Conservation (phyloP, 2,329 filamentous ascomycete species). For the Beauveria scarabaeidicola region DNA sequence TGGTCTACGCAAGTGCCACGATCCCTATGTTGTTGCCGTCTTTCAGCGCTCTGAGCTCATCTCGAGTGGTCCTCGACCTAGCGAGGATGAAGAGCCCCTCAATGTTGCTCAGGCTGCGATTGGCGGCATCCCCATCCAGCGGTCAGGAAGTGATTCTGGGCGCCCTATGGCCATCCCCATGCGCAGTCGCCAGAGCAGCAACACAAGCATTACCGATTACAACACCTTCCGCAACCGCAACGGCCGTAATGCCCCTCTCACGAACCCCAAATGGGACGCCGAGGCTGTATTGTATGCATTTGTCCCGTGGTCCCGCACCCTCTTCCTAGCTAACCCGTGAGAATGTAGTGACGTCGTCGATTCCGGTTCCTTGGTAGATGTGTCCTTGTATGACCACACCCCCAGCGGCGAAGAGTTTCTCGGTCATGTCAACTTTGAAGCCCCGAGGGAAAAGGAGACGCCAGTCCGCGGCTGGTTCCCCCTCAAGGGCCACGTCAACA, state of each 20-base stretch:
- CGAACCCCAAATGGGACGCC: constrained; percentile 90
- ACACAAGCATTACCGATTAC: constrained; percentile 71
- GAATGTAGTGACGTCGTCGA: constrained; percentile 76
- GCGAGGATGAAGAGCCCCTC: constrained; percentile 51
- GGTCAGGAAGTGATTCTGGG: constrained; percentile 72
- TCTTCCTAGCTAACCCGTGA: not conserved
- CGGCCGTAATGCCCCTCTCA: constrained; percentile 47
- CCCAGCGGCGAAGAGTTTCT: constrained; percentile 81
- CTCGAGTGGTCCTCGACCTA: constrained; percentile 67
- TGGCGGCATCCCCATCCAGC: constrained; percentile 53
- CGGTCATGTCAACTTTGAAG: constrained; percentile 78
- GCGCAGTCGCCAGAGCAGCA: constrained; percentile 93
- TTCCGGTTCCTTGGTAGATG: constrained; percentile 79
- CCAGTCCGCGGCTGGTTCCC: constrained; percentile 79
- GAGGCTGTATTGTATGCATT: constrained; percentile 75
- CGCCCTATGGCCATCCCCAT: constrained; percentile 90
- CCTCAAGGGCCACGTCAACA: constrained; percentile 67
- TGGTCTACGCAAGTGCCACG: constrained; percentile 69
- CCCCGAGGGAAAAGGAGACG: constrained; percentile 55
- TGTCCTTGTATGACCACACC: constrained; percentile 84
- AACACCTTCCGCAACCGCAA: constrained; percentile 52
- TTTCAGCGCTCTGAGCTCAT: constrained; percentile 97
- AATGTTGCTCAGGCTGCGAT: constrained; percentile 37
- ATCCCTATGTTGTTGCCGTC: constrained; percentile 92
- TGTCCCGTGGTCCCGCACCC: not conserved